A percentile compares a stretch with the other conserved stretches of the same genome.
These are phyloP conservation scores for Cladosporium austrohemisphaericum DNA, from an alignment of 2,329 filamentous ascomycete species.

Conservation along the genomic window DNA sequence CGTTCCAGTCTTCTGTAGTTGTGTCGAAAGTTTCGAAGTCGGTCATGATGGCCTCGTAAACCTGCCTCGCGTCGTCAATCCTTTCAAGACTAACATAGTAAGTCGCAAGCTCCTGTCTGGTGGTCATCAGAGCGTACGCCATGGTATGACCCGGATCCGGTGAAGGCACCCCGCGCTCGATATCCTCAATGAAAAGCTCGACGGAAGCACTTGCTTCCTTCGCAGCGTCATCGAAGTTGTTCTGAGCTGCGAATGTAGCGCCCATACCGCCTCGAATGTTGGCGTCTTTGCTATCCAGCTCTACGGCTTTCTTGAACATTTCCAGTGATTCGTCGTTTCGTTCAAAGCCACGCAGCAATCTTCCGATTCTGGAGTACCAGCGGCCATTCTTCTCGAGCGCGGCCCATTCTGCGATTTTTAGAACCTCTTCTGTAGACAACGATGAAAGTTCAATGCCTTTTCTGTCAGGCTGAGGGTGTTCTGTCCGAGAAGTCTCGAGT, in stretches of 20 bases:
- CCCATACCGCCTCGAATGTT: neutral
- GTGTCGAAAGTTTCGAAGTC: neutral
- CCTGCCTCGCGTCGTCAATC: neutral
- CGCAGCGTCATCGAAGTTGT: neutral
- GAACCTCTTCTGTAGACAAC: neutral
- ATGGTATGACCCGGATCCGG: neutral
- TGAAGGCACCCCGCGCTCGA: neutral
- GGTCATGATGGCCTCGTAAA: neutral
- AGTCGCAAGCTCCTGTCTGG: neutral
- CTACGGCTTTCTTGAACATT: neutral
- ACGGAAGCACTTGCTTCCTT: neutral
- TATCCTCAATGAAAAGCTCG: neutral
- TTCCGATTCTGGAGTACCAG: neutral
- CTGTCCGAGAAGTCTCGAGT: too few relatives aligned
- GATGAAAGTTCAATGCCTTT: neutral
- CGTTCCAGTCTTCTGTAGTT: neutral
- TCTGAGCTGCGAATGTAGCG: neutral
- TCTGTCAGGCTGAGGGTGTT: too few relatives aligned
- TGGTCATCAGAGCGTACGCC: neutral
- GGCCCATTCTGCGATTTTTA: neutral
- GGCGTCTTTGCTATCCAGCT: neutral
- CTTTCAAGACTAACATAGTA: neutral
- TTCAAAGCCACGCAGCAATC: neutral
- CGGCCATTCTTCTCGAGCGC: neutral
- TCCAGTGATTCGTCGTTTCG: neutral